Evolutionary conservation across 495 filamentous ascomycete genomes (phyloP).

Genomic region (Clavariopsis aquatica): DNA sequence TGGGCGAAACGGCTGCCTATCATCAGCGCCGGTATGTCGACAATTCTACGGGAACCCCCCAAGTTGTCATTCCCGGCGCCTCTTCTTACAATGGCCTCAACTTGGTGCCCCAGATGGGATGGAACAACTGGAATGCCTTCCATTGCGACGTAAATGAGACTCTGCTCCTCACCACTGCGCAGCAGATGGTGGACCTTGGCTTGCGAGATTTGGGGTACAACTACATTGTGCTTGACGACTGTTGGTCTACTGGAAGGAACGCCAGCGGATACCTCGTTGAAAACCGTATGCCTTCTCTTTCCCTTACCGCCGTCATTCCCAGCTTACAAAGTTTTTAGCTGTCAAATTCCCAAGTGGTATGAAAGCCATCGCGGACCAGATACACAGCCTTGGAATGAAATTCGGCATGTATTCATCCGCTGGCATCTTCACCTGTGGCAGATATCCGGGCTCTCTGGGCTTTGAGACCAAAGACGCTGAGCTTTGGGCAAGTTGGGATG

Average conservation of each 20-base stretch:
- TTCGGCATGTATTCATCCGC: constrained; percentile 65
- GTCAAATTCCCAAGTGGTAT: constrained; percentile 65
- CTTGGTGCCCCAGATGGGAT: constrained; percentile 30
- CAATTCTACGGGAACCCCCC: constrained; percentile 10
- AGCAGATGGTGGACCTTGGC: constrained; percentile 54
- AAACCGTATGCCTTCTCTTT: constrained; percentile 41
- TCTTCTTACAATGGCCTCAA: constrained; percentile 34
- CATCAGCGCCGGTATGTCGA: constrained; percentile 18
- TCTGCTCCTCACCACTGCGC: constrained; percentile 51
- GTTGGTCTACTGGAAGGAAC: constrained; percentile 58
- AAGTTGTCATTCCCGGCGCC: constrained; percentile 26
- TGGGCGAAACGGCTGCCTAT: constrained; percentile 6
- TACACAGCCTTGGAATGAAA: constrained; percentile 63
- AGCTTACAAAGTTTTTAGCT: constrained; percentile 5
- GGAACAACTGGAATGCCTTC: constrained; percentile 58
- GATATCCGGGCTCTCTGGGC: constrained; percentile 61
- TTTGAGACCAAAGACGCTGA: constrained; percentile 64
- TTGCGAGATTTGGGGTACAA: constrained; percentile 66
- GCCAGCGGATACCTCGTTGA: constrained; percentile 51
- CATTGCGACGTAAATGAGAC: constrained; percentile 55
- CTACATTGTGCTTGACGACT: constrained; percentile 66
- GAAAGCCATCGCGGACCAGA: constrained; percentile 55
- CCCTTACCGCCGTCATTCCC: background rate
- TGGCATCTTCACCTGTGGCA: constrained; percentile 51
- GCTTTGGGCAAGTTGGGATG: constrained; percentile 63